phyloP scores from a whole-genome alignment of 2,329 filamentous ascomycete genomes.

The Zarea fungicola region DNA sequence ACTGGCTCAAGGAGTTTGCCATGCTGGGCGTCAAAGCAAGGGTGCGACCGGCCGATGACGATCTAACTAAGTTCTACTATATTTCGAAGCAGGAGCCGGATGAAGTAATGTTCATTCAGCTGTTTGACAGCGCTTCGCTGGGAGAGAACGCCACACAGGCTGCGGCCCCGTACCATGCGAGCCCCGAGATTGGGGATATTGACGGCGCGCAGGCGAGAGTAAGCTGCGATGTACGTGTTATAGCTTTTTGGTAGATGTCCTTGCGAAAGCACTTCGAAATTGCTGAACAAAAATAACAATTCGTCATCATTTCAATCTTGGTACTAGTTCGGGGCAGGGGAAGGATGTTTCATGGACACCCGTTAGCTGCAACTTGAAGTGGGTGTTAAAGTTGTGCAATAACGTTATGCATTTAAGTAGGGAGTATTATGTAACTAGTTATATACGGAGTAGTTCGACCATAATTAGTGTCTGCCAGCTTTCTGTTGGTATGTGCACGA shows the following conservation, averaged over 20 bases:
- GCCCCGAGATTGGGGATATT: neutral
- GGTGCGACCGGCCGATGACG: neutral
- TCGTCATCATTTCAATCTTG: no score
- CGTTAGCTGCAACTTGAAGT: no score
- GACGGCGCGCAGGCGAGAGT: neutral
- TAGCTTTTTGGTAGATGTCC: neutral
- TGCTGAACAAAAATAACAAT: no score
- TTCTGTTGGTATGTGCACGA: no score
- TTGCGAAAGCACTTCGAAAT: no score
- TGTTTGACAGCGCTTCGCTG: conserved; percentile 2
- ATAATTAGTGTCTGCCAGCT: no score
- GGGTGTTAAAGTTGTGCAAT: no score
- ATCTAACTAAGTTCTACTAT: neutral
- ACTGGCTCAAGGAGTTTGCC: neutral
- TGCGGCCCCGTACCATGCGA: conserved; percentile 1
- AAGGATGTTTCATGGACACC: no score
- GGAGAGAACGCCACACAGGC: neutral
- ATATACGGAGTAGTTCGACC: no score
- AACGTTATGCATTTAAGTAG: no score
- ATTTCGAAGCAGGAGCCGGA: neutral
- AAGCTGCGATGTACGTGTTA: neutral
- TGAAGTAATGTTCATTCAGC: conserved; percentile 1
- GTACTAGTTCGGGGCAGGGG: no score
- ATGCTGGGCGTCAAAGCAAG: neutral
- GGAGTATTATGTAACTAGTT: no score